Conservation (phyloP, 2,329 filamentous ascomycete species). For the Cryoendolithus antarcticus region DNA sequence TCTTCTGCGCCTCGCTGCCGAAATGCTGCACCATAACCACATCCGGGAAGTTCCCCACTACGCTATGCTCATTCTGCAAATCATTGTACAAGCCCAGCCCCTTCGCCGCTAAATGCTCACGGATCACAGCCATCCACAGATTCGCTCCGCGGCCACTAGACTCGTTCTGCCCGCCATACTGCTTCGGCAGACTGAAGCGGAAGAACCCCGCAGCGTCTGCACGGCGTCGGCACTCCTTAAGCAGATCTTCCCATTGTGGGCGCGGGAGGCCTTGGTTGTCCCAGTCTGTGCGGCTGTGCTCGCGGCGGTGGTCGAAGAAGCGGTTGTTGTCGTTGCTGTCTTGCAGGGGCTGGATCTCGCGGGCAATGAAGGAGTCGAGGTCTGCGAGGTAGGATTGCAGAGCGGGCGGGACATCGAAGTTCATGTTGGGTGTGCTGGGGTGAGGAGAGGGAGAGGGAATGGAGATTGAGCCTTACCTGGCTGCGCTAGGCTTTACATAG, state of each 20-base stretch:
- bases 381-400: constrained; percentile 37
- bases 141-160: constrained; percentile 36
- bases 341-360: constrained; percentile 43
- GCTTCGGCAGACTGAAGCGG: constrained; percentile 43
- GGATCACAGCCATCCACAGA: constrained; percentile 51
- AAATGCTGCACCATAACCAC: constrained; percentile 51
- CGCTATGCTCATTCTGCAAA: constrained; percentile 50
- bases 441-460: too few species aligned
- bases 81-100: constrained; percentile 51
- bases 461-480: too few species aligned
- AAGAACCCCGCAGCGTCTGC: constrained; percentile 51
- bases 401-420: constrained; percentile 43
- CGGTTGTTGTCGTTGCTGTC: constrained; percentile 45
- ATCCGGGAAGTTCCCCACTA: constrained; percentile 52
- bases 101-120: constrained; percentile 47
- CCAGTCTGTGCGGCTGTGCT: constrained; percentile 51
- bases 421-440: constrained; percentile 26
- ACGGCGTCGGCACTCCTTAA: constrained; percentile 36
- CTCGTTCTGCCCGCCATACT: constrained; percentile 42
- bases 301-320: constrained; percentile 54
- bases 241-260: constrained; percentile 46
- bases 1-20: constrained; percentile 42
- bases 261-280: constrained; percentile 44
- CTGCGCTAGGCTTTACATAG: too few species aligned
- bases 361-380: constrained; percentile 47